Evolutionary conservation across 2,329 filamentous ascomycete species (phyloP).

Genomic region (Calycina herbarum): DNA sequence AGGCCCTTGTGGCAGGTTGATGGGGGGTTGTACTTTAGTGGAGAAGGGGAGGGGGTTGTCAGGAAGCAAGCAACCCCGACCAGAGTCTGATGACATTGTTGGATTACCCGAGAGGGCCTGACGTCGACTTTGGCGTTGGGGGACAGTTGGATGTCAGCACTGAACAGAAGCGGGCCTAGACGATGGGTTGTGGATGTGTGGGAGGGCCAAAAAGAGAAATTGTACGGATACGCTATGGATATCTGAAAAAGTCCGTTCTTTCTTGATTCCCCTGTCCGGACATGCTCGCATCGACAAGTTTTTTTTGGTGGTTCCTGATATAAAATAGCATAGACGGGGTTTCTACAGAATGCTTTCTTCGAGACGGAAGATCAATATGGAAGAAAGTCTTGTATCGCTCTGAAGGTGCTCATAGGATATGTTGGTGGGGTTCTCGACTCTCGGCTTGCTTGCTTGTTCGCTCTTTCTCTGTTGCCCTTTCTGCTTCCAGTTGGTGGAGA

Average conservation of each 20-base stretch:
- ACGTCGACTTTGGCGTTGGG: slow-evolving; percentile 20
- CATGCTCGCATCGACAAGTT: background rate
- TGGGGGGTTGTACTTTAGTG: background rate
- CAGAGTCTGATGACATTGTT: background rate
- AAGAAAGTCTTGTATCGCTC: background rate
- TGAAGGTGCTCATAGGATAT: background rate
- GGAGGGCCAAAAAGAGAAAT: slow-evolving; percentile 1
- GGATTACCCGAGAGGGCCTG: slow-evolving; percentile 17
- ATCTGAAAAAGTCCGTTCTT: background rate
- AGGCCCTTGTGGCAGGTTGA: slow-evolving; percentile 7
- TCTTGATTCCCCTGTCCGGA: background rate
- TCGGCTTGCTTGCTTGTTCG: background rate
- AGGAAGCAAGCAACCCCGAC: background rate
- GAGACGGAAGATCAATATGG: background rate
- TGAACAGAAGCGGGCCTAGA: background rate
- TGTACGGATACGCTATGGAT: background rate
- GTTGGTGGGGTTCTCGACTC: background rate
- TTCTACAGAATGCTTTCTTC: background rate
- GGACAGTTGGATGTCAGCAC: slow-evolving; percentile 10
- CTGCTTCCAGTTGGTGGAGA: background rate
- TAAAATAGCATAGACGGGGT: background rate
- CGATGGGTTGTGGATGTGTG: background rate
- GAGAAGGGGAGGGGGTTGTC: background rate
- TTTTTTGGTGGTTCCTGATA: background rate
- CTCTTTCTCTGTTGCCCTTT: background rate